A percentile compares a stretch with the other conserved stretches of the same genome.
Conservation (phyloP, 208 protist species). For the Crithidia mellificae region DNA sequence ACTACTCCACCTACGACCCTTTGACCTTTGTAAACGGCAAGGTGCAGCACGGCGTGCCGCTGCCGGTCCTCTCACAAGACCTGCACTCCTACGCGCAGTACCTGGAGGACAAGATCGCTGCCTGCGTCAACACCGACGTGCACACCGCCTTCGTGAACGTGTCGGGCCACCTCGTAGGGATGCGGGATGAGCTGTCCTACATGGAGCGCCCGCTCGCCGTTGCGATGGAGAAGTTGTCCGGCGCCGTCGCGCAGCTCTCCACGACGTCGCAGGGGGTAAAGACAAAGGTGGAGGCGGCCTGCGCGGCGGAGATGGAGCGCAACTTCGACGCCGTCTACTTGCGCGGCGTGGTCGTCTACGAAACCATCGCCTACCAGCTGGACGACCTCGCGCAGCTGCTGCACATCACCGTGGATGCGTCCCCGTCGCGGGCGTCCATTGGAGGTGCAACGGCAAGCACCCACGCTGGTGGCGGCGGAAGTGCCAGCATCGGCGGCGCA, state of each 20-base stretch:
- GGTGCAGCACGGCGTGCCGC: constrained; percentile 65
- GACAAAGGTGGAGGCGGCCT: constrained; percentile 53
- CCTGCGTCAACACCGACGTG: constrained; percentile 80
- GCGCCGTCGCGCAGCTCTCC: constrained; percentile 39
- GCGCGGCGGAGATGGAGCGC: constrained; percentile 55
- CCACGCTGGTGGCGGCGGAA: too few relatives aligned
- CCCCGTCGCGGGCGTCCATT: not conserved
- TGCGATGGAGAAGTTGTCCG: constrained; percentile 51
- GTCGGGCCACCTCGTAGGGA: constrained; percentile 66
- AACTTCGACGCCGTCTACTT: constrained; percentile 64
- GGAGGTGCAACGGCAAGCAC: not conserved
- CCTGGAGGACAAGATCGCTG: constrained; percentile 60
- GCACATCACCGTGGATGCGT: constrained; percentile 19
- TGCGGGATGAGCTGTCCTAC: constrained; percentile 76
- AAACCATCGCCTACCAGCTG: constrained; percentile 45
- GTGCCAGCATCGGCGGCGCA: not conserved
- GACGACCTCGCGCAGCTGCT: constrained; percentile 37
- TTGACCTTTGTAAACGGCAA: constrained; percentile 74
- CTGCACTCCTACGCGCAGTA: constrained; percentile 60
- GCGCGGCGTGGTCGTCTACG: constrained; percentile 65
- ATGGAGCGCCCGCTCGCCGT: constrained; percentile 59
- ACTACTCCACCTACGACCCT: constrained; percentile 51
- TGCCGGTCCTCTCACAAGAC: constrained; percentile 65
- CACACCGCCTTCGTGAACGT: constrained; percentile 78
- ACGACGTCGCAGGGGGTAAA: constrained; percentile 39